Conservation (phyloP, 2,329 filamentous ascomycete genomes). For the Sclerotiophoma versabilis region DNA sequence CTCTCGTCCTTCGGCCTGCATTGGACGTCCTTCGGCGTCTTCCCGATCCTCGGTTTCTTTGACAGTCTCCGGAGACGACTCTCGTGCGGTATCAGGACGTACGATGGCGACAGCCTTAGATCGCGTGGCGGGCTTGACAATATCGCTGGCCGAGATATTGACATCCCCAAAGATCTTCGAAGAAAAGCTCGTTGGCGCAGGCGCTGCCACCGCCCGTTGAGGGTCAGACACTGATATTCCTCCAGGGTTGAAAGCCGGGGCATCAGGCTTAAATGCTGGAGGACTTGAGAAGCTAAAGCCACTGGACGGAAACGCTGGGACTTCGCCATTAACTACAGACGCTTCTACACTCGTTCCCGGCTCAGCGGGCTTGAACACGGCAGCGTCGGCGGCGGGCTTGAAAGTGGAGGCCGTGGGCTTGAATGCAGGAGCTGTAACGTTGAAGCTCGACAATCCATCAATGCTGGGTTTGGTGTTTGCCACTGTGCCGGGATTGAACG, state of each 20-base stretch:
- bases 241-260: conserved; percentile 69
- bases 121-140: conserved; percentile 70
- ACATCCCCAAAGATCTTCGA: conserved; percentile 48
- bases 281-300: conserved; percentile 37
- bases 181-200: conserved; percentile 38
- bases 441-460: conserved; percentile 61
- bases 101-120: conserved; percentile 87
- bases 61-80: conserved; percentile 51
- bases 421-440: conserved; percentile 73
- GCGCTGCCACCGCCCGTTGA: conserved; percentile 23
- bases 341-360: conserved; percentile 12
- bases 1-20: conserved; percentile 70
- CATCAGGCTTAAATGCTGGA: conserved; percentile 63
- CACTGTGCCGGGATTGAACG: conserved; percentile 58
- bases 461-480: conserved; percentile 50
- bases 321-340: conserved; percentile 24
- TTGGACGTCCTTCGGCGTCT: conserved; percentile 67
- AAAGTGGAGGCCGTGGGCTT: conserved; percentile 37
- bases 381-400: conserved; percentile 31
- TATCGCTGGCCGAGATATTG: conserved; percentile 66
- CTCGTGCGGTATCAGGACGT: conserved; percentile 59
- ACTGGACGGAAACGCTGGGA: conserved; percentile 24
- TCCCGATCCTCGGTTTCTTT: conserved; percentile 54
- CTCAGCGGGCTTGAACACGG: conserved; percentile 10
- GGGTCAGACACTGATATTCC: conserved; percentile 32